Evolutionary conservation across 306 rosid genomes (phyloP).

Genomic region (Parietaria judaica): DNA sequence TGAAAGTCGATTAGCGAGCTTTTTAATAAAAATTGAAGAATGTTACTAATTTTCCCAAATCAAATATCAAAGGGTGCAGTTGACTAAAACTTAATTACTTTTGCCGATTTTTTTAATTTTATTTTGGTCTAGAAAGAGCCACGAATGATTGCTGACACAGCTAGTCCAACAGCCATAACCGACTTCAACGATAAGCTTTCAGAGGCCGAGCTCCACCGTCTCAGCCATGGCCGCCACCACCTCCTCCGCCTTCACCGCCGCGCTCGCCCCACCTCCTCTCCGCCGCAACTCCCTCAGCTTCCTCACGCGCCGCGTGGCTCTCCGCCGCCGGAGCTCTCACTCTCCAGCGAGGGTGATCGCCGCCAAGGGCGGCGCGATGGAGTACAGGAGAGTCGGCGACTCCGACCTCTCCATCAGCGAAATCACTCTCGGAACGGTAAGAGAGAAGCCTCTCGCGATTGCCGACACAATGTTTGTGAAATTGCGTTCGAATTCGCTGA

Average conservation of each 20-base stretch:
- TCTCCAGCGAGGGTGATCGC: background rate
- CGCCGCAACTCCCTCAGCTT: background rate
- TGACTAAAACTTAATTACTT: no score
- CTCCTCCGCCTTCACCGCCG: background rate
- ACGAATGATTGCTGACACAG: no score
- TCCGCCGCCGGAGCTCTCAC: constrained; percentile 14
- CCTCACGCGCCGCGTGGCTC: background rate
- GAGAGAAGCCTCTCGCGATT: background rate
- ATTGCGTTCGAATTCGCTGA: background rate
- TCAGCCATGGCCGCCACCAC: background rate
- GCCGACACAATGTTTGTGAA: background rate
- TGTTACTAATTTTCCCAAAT: no score
- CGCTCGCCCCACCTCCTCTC: background rate
- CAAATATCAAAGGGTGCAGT: no score
- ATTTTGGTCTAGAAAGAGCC: no score
- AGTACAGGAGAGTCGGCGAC: constrained; percentile 67
- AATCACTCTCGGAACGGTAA: constrained; percentile 74
- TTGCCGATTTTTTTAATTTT: no score
- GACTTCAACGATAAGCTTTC: background rate
- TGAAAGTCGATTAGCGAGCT: no score
- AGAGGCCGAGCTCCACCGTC: background rate
- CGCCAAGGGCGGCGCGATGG: constrained; percentile 25
- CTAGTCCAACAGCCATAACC: no score
- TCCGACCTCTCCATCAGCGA: constrained; percentile 82
- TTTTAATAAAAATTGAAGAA: no score